Percentiles rank a stretch among this genome's conserved stretches.
phyloP scores from a whole-genome alignment of 768 basidiomycete genomes.

The Neoboletus brunneissimus region DNA sequence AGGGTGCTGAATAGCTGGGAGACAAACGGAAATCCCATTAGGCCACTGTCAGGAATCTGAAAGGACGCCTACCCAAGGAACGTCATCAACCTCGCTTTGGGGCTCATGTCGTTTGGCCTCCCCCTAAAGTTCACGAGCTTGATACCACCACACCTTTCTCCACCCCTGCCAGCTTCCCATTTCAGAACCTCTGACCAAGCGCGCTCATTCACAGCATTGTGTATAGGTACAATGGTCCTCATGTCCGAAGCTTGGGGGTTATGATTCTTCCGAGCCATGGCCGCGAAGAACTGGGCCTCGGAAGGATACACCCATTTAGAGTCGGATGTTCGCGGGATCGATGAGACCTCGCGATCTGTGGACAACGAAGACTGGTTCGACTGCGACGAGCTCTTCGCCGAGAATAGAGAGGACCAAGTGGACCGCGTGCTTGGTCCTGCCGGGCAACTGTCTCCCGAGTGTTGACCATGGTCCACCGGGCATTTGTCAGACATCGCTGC shows the following conservation, averaged over 20 bases:
- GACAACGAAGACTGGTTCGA: slow-evolving; percentile 45
- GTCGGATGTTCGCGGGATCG: slow-evolving; percentile 73
- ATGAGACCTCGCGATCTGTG: slow-evolving; percentile 74
- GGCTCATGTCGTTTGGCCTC: slow-evolving; percentile 72
- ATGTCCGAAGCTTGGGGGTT: slow-evolving; percentile 86
- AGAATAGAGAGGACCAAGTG: slow-evolving; percentile 39
- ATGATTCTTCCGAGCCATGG: slow-evolving; percentile 94
- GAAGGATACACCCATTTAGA: slow-evolving; percentile 97
- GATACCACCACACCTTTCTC: slow-evolving; percentile 76
- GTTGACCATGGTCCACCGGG: slow-evolving; percentile 45
- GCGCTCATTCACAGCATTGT: slow-evolving; percentile 97
- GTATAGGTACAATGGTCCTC: slow-evolving; percentile 94
- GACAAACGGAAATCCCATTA: neutral
- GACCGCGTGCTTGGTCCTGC: slow-evolving; percentile 58
- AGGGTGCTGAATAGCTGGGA: slow-evolving; percentile 84
- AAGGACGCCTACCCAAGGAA: slow-evolving; percentile 71
- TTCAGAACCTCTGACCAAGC: slow-evolving; percentile 80
- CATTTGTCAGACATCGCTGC: slow-evolving; percentile 38
- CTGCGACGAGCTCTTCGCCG: slow-evolving; percentile 8
- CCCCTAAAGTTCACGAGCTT: slow-evolving; percentile 91
- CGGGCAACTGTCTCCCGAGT: slow-evolving; percentile 49
- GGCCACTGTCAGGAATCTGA: neutral
- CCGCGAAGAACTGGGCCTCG: slow-evolving; percentile 97
- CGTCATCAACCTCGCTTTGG: slow-evolving; percentile 77
- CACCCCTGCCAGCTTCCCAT: slow-evolving; percentile 82